Percentiles rank a stretch among this genome's conserved stretches.
Evolutionary conservation across 306 rosid genomes (phyloP).

Genomic region (Alnus rubra): DNA sequence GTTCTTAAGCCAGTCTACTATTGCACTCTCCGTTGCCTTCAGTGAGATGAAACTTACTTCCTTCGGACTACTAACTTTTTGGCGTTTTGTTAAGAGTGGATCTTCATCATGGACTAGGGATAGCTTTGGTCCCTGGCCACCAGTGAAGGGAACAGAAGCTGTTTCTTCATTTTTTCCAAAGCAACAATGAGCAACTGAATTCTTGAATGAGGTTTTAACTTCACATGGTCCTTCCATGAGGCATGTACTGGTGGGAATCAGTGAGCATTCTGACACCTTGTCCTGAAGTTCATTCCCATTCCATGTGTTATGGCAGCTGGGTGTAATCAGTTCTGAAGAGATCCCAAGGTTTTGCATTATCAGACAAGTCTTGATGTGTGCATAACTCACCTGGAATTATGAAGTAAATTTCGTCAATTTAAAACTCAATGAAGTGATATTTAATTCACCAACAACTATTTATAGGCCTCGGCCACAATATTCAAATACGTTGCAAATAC

Average conservation of each 20-base stretch:
- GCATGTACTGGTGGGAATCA: slow-evolving; percentile 21
- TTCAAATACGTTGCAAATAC: not conserved
- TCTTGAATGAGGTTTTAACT: slow-evolving; percentile 19
- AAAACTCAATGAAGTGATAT: slow-evolving; percentile 24
- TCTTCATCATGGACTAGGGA: slow-evolving; percentile 31
- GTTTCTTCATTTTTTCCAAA: slow-evolving; percentile 25
- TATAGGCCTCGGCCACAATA: not conserved
- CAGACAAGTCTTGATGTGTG: slow-evolving; percentile 65
- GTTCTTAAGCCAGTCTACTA: slow-evolving; percentile 67
- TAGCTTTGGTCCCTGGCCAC: slow-evolving; percentile 30
- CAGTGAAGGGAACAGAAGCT: slow-evolving; percentile 32
- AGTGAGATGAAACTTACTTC: slow-evolving; percentile 30
- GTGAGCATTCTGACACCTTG: slow-evolving; percentile 29
- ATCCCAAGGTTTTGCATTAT: slow-evolving; percentile 52
- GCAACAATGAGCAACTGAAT: slow-evolving; percentile 6
- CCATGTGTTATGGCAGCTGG: slow-evolving; percentile 20
- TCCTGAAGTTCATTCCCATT: slow-evolving; percentile 32
- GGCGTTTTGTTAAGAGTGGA: slow-evolving; percentile 49
- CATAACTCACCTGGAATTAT: slow-evolving; percentile 59
- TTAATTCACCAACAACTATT: not conserved
- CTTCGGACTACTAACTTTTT: slow-evolving; percentile 39
- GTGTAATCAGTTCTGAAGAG: slow-evolving; percentile 36
- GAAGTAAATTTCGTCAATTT: slow-evolving; percentile 27
- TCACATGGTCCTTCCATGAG: slow-evolving; percentile 25
- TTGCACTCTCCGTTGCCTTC: slow-evolving; percentile 61